Evolutionary conservation across 352 stramenopile genomes (phyloP), one percentile per base, ranked within the genome.

Genomic region (Phytopythium litorale): DNA sequence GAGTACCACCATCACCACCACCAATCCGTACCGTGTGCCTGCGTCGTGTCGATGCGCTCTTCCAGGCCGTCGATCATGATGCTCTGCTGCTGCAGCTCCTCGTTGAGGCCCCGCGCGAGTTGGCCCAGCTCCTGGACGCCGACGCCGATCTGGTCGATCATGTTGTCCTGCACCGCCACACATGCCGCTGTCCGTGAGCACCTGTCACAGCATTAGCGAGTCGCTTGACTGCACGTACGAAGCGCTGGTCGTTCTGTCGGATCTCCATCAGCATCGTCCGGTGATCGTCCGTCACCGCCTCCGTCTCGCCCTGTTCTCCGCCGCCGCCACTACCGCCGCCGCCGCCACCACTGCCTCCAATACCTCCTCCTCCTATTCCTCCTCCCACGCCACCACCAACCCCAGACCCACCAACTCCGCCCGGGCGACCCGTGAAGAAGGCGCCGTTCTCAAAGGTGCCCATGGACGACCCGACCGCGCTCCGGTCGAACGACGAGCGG

Each of bases 51-150:
- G 65, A 93, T 95, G 0, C 84, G 73, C 43, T 91, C 79, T 54
- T 89, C 75, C 30, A 95, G 72, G 3, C 84, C 86, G 57, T 93
- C 84, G 58, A 93, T 91, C 86, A 95, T 95, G 60, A 95, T 89
- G 56, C 80, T 87, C 55, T 95, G 86, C 60, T 95, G 84, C 62
- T 91, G 80, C 32, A 95, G 69, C 67, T 95, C 86, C 50, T 95
- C 82, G 57, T 93, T 91, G 23, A 95, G 60, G 40, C 87, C 87
- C 25, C 84, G 80, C 11, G 84, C 86, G 13, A 93, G 71, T 58
- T 88, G 78, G 12, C 82, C 82, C n/a, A 95, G 75, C 35, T 86
- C 79, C 60, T 92, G 79, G 21, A 95, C 86, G 11, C 84, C 84
- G 11, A 75, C 81, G 21, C 86, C 84, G 61, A 95, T 92, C 65